Percentiles rank a stretch among this genome's conserved stretches.
Evolutionary conservation across 2,329 filamentous ascomycete species (phyloP).

Genomic region (Elsinoe perseae): DNA sequence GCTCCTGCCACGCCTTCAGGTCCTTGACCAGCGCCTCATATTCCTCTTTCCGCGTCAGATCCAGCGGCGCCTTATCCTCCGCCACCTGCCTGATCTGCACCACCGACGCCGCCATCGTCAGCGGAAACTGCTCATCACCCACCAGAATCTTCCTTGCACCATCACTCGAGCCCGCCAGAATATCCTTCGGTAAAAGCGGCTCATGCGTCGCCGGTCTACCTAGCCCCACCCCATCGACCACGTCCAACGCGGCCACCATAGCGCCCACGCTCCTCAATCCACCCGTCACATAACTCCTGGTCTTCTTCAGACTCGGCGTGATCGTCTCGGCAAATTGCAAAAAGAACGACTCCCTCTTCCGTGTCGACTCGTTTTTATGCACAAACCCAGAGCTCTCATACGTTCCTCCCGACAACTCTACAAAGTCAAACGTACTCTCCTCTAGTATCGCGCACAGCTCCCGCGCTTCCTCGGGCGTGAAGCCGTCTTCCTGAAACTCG

Average conservation of each 20-base stretch:
- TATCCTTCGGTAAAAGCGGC: slow-evolving; percentile 38
- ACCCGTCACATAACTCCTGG: slow-evolving; percentile 52
- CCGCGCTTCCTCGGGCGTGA: slow-evolving; percentile 45
- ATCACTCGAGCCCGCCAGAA: slow-evolving; percentile 40
- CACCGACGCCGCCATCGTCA: slow-evolving; percentile 41
- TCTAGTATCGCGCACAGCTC: slow-evolving; percentile 44
- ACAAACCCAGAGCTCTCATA: slow-evolving; percentile 48
- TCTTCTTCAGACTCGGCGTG: slow-evolving; percentile 42
- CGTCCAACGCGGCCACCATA: slow-evolving; percentile 51
- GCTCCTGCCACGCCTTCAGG: slow-evolving; percentile 38
- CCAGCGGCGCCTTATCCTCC: slow-evolving; percentile 47
- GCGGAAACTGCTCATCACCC: slow-evolving; percentile 46
- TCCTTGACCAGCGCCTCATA: slow-evolving; percentile 43
- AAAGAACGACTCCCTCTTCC: slow-evolving; percentile 52
- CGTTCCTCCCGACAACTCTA: slow-evolving; percentile 54
- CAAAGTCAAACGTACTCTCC: slow-evolving; percentile 46
- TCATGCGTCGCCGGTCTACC: slow-evolving; percentile 49
- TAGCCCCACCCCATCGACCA: slow-evolving; percentile 54
- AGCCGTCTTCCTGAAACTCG: slow-evolving; percentile 47
- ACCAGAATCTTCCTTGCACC: slow-evolving; percentile 43
- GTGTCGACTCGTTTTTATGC: slow-evolving; percentile 48
- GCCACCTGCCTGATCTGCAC: slow-evolving; percentile 47
- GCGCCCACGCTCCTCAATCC: slow-evolving; percentile 48
- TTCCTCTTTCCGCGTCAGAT: slow-evolving; percentile 44
- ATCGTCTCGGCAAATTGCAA: slow-evolving; percentile 52